These are phyloP conservation scores for Myxozyma udenii DNA, from an alignment of 805 yeast genomes.

Conservation along the genomic window DNA sequence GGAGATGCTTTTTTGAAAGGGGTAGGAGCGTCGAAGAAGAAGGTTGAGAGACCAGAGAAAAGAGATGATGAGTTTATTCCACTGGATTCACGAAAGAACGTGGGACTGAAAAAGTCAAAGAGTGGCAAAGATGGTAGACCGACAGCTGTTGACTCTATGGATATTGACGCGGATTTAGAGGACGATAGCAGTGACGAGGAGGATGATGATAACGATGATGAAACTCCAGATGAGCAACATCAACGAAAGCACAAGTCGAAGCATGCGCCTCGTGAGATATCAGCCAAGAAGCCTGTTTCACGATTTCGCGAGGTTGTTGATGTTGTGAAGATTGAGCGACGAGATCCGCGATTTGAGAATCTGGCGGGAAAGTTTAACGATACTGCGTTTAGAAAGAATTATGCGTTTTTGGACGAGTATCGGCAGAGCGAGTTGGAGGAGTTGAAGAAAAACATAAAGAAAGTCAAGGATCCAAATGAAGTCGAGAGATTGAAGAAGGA, in stretches of 20 bases:
- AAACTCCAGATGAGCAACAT: too few relatives aligned
- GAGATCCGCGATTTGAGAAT: constrained; percentile 87
- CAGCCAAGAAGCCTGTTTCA: constrained; percentile 69
- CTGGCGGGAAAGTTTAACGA: constrained; percentile 82
- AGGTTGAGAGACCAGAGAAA: too few relatives aligned
- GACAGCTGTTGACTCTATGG: too few relatives aligned
- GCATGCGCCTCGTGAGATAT: constrained; percentile 83
- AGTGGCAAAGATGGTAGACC: too few relatives aligned
- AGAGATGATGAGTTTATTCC: too few relatives aligned
- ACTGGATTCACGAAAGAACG: too few relatives aligned
- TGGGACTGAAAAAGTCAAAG: too few relatives aligned
- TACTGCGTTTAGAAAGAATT: constrained; percentile 65
- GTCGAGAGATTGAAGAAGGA: constrained; percentile 37
- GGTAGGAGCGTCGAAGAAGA: too few relatives aligned
- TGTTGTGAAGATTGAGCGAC: constrained; percentile 40
- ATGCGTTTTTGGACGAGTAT: constrained; percentile 82
- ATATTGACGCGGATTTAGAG: too few relatives aligned
- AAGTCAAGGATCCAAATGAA: constrained; percentile 48
- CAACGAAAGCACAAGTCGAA: constrained; percentile 47
- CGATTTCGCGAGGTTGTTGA: constrained; percentile 63
- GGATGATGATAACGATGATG: too few relatives aligned
- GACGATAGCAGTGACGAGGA: too few relatives aligned
- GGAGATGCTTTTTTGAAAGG: too few relatives aligned
- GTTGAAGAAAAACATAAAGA: constrained; percentile 40
- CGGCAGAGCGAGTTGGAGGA: constrained; percentile 65